Evolutionary conservation across 768 basidiomycete species (phyloP), one percentile per base, ranked within the genome.

Genomic region (Xanthoconium stramineum): DNA sequence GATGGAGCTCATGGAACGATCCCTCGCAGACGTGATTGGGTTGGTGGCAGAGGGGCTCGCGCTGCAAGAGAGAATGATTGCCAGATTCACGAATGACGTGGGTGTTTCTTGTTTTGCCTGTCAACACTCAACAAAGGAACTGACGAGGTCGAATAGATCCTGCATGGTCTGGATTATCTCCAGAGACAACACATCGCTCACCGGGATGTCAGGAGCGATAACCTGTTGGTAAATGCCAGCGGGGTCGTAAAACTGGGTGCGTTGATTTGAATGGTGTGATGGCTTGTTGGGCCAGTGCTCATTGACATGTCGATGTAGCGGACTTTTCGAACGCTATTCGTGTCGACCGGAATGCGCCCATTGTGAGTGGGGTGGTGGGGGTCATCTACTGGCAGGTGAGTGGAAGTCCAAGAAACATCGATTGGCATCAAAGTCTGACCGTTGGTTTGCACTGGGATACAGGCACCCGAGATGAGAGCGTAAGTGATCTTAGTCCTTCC

Each of bases 1-100:
- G 59, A 94, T 94, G 91, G 90, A 92, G 69, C 80, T 93, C 33
- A 91, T 94, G 91, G 89, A 91, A 63, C 79, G 90, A 59, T 91
- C 89, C 66, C 74, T 94, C 61, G 91, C 91, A 62, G 91, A 94
- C 68, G 80, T 94, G 45, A 77, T 93, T 15, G 82, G 76, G 15
- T 69, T 91, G 19, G 82, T 81, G 8, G 79, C 74, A 13, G 76
- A 82, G 57, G 89, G 88, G 0, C 69, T 91, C 37, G 75, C 80
- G 61, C 57, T 94, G 47, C 79, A 82, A 55, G 91, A 94, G 71
- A 75, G 82, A 61, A 77, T 83, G 47, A 80, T 93, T 42, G 88
- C 85, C 17, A 75, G 88, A 65, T 90, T 93, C 70, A 78, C 89
- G 3, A 80, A 79, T 56, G 91, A 94, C 73, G 89, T 91, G 69